These are phyloP conservation scores for Acrocalymma vagum DNA, from an alignment of 2,329 filamentous ascomycete species.

Conservation along the genomic window DNA sequence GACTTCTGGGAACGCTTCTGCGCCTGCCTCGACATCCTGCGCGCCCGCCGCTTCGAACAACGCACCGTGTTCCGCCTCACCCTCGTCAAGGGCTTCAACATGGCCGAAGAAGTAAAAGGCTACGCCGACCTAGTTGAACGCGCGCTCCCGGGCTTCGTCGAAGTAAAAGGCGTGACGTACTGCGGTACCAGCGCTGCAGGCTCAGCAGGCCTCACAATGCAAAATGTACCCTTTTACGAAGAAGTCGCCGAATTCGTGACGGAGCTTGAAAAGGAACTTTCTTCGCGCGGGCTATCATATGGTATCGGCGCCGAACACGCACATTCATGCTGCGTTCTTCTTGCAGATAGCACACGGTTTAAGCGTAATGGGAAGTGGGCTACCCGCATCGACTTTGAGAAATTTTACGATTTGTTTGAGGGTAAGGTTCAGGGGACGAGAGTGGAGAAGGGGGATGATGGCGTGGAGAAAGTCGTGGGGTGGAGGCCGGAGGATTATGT, in stretches of 20 bases:
- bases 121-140: slow-evolving; percentile 90
- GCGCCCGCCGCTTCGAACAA: slow-evolving; percentile 82
- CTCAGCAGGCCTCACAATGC: slow-evolving; percentile 90
- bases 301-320: slow-evolving; percentile 95
- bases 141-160: slow-evolving; percentile 89
- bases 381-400: slow-evolving; percentile 88
- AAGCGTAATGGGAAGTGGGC: slow-evolving; percentile 82
- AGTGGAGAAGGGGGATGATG: slow-evolving; percentile 57
- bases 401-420: slow-evolving; percentile 86
- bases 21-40: slow-evolving; percentile 86
- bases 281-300: slow-evolving; percentile 76
- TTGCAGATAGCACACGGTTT: slow-evolving; percentile 81
- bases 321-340: slow-evolving; percentile 90
- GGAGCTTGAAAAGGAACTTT: slow-evolving; percentile 74
- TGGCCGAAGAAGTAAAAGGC: slow-evolving; percentile 89
- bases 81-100: slow-evolving; percentile 97
- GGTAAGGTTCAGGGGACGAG: slow-evolving; percentile 50
- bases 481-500: slow-evolving; percentile 94
- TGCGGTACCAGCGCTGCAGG: slow-evolving; percentile 89
- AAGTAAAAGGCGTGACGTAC: slow-evolving; percentile 96
- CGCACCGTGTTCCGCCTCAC: slow-evolving; percentile 95
- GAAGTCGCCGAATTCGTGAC: slow-evolving; percentile 86
- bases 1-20: slow-evolving; percentile 99
- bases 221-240: slow-evolving; percentile 95
- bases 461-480: slow-evolving; percentile 58